Conservation (phyloP, 257 asterid genomes). For the Solanum piurae region DNA sequence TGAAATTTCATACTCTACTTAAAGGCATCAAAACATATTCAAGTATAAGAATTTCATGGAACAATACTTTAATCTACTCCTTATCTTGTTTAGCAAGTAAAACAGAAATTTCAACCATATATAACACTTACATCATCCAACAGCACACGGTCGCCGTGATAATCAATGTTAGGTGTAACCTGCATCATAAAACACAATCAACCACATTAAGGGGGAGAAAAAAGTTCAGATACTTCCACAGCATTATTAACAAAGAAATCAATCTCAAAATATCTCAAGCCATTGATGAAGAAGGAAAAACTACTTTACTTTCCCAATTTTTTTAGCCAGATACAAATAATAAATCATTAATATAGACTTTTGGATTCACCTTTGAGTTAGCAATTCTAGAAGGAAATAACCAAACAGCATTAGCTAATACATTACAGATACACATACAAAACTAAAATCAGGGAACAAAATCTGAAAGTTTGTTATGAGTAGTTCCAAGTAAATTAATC, state of each 20-base stretch:
- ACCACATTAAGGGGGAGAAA: not conserved
- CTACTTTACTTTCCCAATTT: not conserved
- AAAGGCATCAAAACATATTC: not conserved
- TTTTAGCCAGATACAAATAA: not conserved
- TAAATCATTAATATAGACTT: not conserved
- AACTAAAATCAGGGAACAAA: not conserved
- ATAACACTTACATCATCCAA: conserved; percentile 91
- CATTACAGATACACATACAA: not conserved
- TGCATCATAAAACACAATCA: conserved; percentile 21
- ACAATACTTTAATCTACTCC: not conserved
- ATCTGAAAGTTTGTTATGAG: not conserved
- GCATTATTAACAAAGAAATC: not conserved
- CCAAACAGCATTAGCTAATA: not conserved
- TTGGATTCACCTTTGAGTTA: not conserved
- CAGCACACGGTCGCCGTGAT: conserved; percentile 96
- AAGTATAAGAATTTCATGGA: not conserved
- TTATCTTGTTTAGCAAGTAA: not conserved
- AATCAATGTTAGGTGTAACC: conserved; percentile 87
- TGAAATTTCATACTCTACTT: not conserved
- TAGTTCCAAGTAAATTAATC: not conserved
- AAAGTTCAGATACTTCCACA: not conserved
- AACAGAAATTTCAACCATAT: not conserved
- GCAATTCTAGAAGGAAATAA: not conserved
- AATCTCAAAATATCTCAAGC: not conserved
- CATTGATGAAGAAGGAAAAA: not conserved